These are phyloP conservation scores for Basidiobolus heterosporus DNA, from an alignment of 371 early-diverging fungal genomes.

Conservation along the genomic window DNA sequence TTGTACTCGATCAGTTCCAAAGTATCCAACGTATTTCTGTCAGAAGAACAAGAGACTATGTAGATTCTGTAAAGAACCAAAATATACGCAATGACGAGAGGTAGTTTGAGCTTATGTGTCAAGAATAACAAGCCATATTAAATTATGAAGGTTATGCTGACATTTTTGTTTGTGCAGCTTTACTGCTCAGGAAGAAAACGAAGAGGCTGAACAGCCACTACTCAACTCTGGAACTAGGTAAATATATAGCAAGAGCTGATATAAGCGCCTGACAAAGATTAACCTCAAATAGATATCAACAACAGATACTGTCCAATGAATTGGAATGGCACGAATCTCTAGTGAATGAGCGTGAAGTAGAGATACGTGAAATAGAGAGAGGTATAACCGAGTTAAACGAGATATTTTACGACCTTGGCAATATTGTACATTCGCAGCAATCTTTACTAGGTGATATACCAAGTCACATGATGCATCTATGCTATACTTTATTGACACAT, in stretches of 20 bases:
- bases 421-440: constrained; percentile 89
- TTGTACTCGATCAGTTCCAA: constrained; percentile 76
- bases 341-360: constrained; percentile 84
- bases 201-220: background rate
- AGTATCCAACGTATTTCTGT: constrained; percentile 57
- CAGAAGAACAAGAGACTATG: too few relatives aligned
- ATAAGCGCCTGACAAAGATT: constrained; percentile 36
- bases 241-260: background rate
- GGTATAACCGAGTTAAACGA: constrained; percentile 86
- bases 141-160: background rate
- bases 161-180: too few relatives aligned
- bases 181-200: background rate
- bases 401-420: constrained; percentile 88
- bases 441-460: constrained; percentile 74
- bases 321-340: constrained; percentile 81
- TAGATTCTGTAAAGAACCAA: constrained; percentile 1
- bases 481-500: too few relatives aligned
- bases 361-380: constrained; percentile 79
- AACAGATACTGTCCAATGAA: constrained; percentile 71
- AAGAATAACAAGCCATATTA: background rate
- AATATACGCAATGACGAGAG: constrained; percentile 6
- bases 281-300: constrained; percentile 47
- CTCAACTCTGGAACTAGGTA: background rate
- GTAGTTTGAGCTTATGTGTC: background rate
- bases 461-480: too few relatives aligned